Percentiles rank a stretch among this genome's conserved stretches.
Conservation (phyloP, 495 filamentous ascomycete genomes). For the Entonaema liquescens region DNA sequence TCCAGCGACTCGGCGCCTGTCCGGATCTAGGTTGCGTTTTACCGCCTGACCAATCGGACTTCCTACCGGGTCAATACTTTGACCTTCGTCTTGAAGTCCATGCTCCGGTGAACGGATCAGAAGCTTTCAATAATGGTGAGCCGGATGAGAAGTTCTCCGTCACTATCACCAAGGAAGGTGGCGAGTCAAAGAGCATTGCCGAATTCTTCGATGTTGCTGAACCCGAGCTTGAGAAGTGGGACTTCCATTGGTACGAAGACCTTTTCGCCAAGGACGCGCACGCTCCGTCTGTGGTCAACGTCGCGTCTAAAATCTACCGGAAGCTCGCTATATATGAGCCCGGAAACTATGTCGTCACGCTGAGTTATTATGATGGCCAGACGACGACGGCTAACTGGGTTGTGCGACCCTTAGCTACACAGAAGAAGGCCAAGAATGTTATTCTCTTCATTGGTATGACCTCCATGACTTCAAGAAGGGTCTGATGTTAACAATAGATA, state of each 20-base stretch:
- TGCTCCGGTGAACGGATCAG: slow-evolving; percentile 77
- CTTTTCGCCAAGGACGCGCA: slow-evolving; percentile 72
- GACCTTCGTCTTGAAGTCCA: slow-evolving; percentile 81
- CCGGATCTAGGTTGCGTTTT: slow-evolving; percentile 77
- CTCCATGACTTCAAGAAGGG: no score
- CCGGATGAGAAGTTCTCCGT: slow-evolving; percentile 75
- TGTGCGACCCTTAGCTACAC: slow-evolving; percentile 69
- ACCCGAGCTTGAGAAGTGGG: slow-evolving; percentile 73
- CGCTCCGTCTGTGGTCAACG: slow-evolving; percentile 71
- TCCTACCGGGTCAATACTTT: slow-evolving; percentile 77
- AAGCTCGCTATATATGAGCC: slow-evolving; percentile 72
- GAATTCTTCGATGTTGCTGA: slow-evolving; percentile 68
- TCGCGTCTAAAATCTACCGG: slow-evolving; percentile 74
- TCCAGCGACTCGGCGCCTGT: slow-evolving; percentile 73
- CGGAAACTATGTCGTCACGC: slow-evolving; percentile 73
- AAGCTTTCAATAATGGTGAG: slow-evolving; percentile 65
- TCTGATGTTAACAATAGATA: slow-evolving; percentile 22
- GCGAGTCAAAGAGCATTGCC: slow-evolving; percentile 55
- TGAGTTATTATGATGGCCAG: slow-evolving; percentile 71
- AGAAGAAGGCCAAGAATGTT: slow-evolving; percentile 78
- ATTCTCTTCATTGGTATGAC: slow-evolving; percentile 73
- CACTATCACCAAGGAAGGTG: slow-evolving; percentile 69
- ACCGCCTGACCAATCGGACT: slow-evolving; percentile 79
- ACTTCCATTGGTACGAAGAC: slow-evolving; percentile 77
- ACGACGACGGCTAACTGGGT: slow-evolving; percentile 73